phyloP scores from a whole-genome alignment of 768 basidiomycete species.

The Coprinellus micaceus region DNA sequence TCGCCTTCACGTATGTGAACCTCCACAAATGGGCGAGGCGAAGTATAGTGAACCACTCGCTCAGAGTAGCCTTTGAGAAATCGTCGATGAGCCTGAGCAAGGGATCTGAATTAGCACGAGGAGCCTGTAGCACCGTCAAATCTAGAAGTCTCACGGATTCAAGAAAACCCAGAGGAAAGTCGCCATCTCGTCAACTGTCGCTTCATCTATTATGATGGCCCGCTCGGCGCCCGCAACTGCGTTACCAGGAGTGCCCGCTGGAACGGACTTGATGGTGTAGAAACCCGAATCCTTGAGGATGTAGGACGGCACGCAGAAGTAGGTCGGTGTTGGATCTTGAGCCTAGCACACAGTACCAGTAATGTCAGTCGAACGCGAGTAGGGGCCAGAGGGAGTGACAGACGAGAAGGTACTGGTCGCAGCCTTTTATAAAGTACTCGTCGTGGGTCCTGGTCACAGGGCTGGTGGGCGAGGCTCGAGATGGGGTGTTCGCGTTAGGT shows the following conservation, averaged over 20 bases:
- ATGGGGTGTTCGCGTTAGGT: too few relatives aligned
- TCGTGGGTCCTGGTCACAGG: too few relatives aligned
- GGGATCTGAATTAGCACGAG: too few relatives aligned
- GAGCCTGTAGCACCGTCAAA: too few relatives aligned
- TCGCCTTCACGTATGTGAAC: conserved; percentile 1
- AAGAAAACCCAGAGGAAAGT: conserved; percentile 61
- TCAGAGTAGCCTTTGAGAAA: not conserved
- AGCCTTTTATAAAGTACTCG: not conserved
- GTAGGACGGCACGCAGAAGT: conserved; percentile 39
- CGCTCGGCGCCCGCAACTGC: conserved; percentile 20
- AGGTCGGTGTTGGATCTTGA: not conserved
- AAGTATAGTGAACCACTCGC: conserved; percentile 6
- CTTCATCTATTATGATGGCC: conserved; percentile 49
- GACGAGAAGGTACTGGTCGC: not conserved
- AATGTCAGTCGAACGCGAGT: too few relatives aligned
- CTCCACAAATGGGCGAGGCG: conserved; percentile 4
- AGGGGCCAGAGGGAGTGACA: not conserved
- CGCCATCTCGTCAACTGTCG: conserved; percentile 44
- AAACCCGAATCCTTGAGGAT: conserved; percentile 53
- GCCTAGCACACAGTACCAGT: not conserved
- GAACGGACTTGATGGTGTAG: conserved; percentile 12
- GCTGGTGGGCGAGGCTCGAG: too few relatives aligned
- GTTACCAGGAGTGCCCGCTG: too few relatives aligned
- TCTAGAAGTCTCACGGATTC: conserved; percentile 38
- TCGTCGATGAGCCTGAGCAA: not conserved